phyloP scores from a whole-genome alignment of 441 rosid genomes.

The Adansonia gregorii region DNA sequence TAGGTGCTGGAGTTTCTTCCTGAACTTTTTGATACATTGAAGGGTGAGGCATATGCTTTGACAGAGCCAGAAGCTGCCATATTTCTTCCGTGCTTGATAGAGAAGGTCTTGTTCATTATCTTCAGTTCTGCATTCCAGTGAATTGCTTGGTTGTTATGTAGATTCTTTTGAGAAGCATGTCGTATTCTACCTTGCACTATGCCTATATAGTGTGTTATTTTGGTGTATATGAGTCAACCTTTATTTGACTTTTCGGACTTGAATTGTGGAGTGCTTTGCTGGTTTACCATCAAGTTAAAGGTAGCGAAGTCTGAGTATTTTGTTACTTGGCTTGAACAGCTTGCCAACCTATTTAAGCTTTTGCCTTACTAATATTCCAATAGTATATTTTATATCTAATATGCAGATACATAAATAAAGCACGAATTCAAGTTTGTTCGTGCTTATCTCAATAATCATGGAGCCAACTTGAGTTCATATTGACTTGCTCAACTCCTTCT shows the following conservation, averaged over 20 bases:
- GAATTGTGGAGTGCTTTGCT: neutral
- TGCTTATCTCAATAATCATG: constrained; percentile 1
- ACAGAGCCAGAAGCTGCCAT: constrained; percentile 98
- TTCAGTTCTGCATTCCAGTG: neutral
- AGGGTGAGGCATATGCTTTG: constrained; percentile 74
- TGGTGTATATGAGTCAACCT: neutral
- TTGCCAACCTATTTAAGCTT: constrained; percentile 8
- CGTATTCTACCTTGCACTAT: neutral
- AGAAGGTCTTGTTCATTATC: constrained; percentile 65
- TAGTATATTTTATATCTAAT: neutral
- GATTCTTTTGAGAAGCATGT: neutral
- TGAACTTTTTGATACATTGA: constrained; percentile 81
- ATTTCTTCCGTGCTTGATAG: constrained; percentile 95
- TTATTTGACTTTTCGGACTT: neutral
- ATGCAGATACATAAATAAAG: neutral
- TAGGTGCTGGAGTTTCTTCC: constrained; percentile 98
- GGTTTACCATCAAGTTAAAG: neutral
- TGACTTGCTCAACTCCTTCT: neutral
- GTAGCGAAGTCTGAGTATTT: neutral
- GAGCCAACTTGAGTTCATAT: neutral
- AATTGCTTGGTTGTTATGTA: neutral
- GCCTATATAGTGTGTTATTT: neutral
- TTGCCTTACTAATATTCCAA: neutral
- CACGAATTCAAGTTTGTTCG: neutral
- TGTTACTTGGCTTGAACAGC: neutral